A percentile compares a stretch with the other conserved stretches of the same genome.
phyloP scores from a whole-genome alignment of 805 yeast species.

The Maudiozyma pseudohumilis region DNA sequence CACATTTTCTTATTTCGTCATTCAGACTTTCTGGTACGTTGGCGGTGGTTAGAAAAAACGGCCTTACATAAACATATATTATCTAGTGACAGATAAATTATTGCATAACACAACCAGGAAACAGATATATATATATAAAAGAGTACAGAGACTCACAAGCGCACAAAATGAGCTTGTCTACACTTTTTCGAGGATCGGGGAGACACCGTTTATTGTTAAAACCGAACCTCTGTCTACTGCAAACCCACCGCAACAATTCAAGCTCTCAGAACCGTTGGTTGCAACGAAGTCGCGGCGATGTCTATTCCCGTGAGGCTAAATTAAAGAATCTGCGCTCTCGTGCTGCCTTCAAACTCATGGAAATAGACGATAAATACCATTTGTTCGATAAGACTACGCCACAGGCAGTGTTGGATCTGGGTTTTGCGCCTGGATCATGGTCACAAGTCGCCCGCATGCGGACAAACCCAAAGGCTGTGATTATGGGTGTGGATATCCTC shows the following conservation, averaged over 20 bases:
- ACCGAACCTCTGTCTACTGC: no score
- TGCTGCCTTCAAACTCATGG: slow-evolving; percentile 83
- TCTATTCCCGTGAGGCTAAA: slow-evolving; percentile 57
- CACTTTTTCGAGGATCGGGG: no score
- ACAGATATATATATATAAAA: no score
- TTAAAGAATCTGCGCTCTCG: slow-evolving; percentile 58
- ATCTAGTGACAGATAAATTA: no score
- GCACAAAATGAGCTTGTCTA: no score
- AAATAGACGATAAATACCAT: slow-evolving; percentile 55
- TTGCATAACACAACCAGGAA: no score
- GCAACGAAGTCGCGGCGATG: slow-evolving; percentile 56
- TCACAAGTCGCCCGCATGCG: slow-evolving; percentile 66
- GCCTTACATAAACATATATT: no score
- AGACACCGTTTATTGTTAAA: no score
- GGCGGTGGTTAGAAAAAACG: no score
- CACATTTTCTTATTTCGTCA: no score
- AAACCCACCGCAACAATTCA: slow-evolving; percentile 24
- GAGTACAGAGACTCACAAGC: no score
- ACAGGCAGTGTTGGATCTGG: slow-evolving; percentile 69
- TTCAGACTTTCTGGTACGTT: no score
- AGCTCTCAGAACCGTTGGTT: slow-evolving; percentile 66
- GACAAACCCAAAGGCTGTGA: slow-evolving; percentile 40
- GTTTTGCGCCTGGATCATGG: slow-evolving; percentile 95
- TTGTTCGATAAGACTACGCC: slow-evolving; percentile 41
- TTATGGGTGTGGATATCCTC: slow-evolving; percentile 76